Evolutionary conservation across 257 asterid species (phyloP), one percentile per base, ranked within the genome.

Genomic region (Coffea canephora): DNA sequence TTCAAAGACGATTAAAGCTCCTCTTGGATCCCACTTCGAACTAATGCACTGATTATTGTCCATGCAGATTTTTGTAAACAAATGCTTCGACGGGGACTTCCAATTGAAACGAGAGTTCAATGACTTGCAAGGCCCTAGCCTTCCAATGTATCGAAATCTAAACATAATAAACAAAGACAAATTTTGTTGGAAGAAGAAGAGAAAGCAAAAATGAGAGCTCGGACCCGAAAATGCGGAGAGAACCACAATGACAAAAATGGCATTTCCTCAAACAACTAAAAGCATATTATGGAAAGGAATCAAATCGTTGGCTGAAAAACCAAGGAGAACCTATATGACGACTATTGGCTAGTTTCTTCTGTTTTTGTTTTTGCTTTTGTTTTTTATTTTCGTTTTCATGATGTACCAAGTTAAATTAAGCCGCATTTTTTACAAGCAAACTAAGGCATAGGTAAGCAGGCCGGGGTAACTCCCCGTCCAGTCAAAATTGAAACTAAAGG

Each of bases 11-110:
- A 55, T 55, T 18, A 55, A 19, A 55, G 64, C 64, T 18, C 64
- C 64, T 7, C 64, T 55, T 55, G 64, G 16, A 55, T 55, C 25
- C 6, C 25, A 5, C 8, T 55, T 55, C 21, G n/a, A 55, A 18
- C 4, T 6, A 8, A 31, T 41, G 25, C 19, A 71, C 64, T 81
- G 85, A 76, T 77, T 83, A 79, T 82, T 88, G 71, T 92, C 97
- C 98, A 95, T 95, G 82, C 87, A 90, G 77, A 89, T 73, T 70
- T 78, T 80, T 83, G 92, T 89, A 71, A 81, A 84, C 1, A 86
- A 86, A 86, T 89, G 80, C 89, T 89, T 89, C 48, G 85, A 61
- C 59, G 77, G 86, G 77, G 86, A 88, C 64, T 87, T 85, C 83
- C 84, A 57, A 81, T 76, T 78, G 82, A 77, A 69, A 79, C 21